Base-by-base conservation (phyloP, 116 monocot species). In the Zostera marina region DNA sequence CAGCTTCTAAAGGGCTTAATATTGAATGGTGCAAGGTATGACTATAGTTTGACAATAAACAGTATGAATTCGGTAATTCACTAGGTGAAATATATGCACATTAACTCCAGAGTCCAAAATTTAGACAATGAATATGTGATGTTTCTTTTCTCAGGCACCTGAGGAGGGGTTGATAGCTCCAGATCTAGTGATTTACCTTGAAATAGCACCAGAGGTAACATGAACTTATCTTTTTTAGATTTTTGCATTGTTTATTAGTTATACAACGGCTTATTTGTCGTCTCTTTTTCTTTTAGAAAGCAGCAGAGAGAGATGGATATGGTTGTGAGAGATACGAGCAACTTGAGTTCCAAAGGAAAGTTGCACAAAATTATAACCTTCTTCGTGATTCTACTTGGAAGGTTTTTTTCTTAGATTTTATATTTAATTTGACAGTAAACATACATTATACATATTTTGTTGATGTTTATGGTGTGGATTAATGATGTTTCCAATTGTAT, bases 261-360 rank as follows among this genome's bases (percentile, higher is more conserved):
- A 32, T 32, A 1, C 32, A 32, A 43, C 9, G 14, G 3, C 14
- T 42, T 41, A 16, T 11, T 7, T 26, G 20, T 14, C 46, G n/a
- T 5, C 41, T 1, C 15, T 62, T 20, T 67, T 20, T 67, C 44
- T 19, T 52, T 40, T 70, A 96, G 96, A 75, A 80, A 96, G 96
- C 96, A 44, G 82, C 96, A 56, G 70, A 79, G 60, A 82, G 96
- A 56, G 96, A 85, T 66, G 79, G 82, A 15, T 96, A 96, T 74
- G 96, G 96, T 22, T 56, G 52, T 8, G 96, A 96, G 74, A 82
- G 90, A 74, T 96, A 96, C 63, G 96, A 96, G 68, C 65, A 78
- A 4, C 74, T 96, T 49, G 96, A 96, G 40, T 96, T 89, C 61
- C 96, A 96, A 73, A 80, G 55, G 47, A 76, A 80, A 61, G 96